Percentiles rank a stretch among this genome's conserved stretches.
Evolutionary conservation across 2,329 filamentous ascomycete species (phyloP).

Genomic region (Aspergillus niger): DNA sequence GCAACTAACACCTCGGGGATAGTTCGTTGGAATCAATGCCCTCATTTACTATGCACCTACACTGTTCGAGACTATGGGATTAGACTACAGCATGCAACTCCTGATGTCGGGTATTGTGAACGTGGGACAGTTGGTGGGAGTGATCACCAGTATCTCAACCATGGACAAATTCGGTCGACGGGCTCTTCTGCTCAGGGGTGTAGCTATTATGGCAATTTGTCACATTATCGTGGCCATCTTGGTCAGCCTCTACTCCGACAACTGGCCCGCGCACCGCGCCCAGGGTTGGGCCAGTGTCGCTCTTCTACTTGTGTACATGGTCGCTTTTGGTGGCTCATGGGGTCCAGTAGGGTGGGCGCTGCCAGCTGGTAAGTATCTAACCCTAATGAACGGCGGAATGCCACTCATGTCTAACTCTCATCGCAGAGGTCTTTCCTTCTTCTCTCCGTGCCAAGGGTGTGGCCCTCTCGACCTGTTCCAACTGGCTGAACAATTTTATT

Average conservation of each 20-base stretch:
- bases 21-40: slow-evolving; percentile 57
- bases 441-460: slow-evolving; percentile 66
- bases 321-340: slow-evolving; percentile 64
- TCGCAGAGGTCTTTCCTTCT: slow-evolving; percentile 65
- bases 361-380: slow-evolving; percentile 34
- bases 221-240: slow-evolving; percentile 57
- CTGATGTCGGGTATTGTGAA: slow-evolving; percentile 58
- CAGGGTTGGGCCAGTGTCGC: slow-evolving; percentile 60
- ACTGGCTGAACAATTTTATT: slow-evolving; percentile 67
- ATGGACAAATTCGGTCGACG: slow-evolving; percentile 53
- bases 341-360: slow-evolving; percentile 53
- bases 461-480: slow-evolving; percentile 63
- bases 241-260: slow-evolving; percentile 54
- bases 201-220: slow-evolving; percentile 49
- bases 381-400: background rate
- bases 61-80: slow-evolving; percentile 56
- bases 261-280: slow-evolving; percentile 54
- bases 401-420: slow-evolving; percentile 19
- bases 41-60: slow-evolving; percentile 64
- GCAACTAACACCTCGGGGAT: slow-evolving; percentile 5
- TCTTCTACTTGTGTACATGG: slow-evolving; percentile 64
- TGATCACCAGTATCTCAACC: slow-evolving; percentile 51
- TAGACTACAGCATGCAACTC: slow-evolving; percentile 50
- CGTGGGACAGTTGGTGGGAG: slow-evolving; percentile 52
- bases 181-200: slow-evolving; percentile 49